Evolutionary conservation across 352 stramenopile species (phyloP).

Genomic region (Globisporangium middletonii): DNA sequence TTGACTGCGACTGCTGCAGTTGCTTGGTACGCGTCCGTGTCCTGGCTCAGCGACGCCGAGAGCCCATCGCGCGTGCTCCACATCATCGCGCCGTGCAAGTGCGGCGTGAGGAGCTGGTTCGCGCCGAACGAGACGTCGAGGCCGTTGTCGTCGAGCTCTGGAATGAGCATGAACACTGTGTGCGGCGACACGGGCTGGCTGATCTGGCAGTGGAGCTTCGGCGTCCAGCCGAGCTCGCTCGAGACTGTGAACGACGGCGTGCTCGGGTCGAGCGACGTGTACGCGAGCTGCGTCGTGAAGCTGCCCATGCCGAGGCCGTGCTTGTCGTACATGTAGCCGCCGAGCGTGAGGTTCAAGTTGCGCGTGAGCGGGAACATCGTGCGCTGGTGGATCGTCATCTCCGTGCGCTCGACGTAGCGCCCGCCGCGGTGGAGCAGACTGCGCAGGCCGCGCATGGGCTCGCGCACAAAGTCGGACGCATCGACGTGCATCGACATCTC

Average conservation of each 20-base stretch:
- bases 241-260: conserved; percentile 51
- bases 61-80: conserved; percentile 74
- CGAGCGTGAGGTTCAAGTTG: conserved; percentile 53
- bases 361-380: conserved; percentile 58
- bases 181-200: conserved; percentile 63
- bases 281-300: conserved; percentile 57
- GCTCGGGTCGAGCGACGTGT: conserved; percentile 61
- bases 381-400: conserved; percentile 80
- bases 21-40: conserved; percentile 32
- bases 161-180: conserved; percentile 72
- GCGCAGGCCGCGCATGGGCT: conserved; percentile 49
- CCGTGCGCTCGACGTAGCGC: conserved; percentile 49
- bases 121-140: conserved; percentile 67
- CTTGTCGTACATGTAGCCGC: conserved; percentile 84
- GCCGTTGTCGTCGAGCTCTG: conserved; percentile 62
- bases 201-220: conserved; percentile 70
- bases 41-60: conserved; percentile 51
- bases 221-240: conserved; percentile 71
- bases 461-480: conserved; percentile 62
- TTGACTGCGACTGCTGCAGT: conserved; percentile 42
- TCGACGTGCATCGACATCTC: conserved; percentile 81
- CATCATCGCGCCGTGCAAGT: conserved; percentile 75
- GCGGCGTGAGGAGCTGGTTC: conserved; percentile 53
- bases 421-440: conserved; percentile 39
- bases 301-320: conserved; percentile 61